A percentile compares a stretch with the other conserved stretches of the same genome.
phyloP scores from a whole-genome alignment of 768 basidiomycete species.

The Antrodiella citrinella region DNA sequence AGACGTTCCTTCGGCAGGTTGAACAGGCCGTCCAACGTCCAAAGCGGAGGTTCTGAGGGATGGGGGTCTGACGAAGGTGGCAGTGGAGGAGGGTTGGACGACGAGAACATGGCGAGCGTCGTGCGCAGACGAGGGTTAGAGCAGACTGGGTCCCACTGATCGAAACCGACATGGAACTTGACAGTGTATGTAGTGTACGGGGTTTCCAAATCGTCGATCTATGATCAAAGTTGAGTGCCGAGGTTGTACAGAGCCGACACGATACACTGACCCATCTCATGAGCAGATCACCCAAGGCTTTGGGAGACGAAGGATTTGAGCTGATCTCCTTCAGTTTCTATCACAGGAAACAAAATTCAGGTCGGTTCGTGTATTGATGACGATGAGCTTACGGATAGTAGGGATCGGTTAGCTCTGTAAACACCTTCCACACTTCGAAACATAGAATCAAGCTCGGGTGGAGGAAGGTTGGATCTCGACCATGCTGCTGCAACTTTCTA shows the following conservation, averaged over 20 bases:
- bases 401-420: constrained; percentile 82
- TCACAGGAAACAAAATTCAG: constrained; percentile 1
- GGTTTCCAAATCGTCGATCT: constrained; percentile 88
- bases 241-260: background rate
- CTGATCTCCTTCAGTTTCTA: constrained; percentile 95
- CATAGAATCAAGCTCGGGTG: constrained; percentile 85
- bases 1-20: constrained; percentile 76
- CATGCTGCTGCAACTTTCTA: constrained; percentile 98
- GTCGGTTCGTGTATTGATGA: background rate
- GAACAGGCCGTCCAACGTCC: constrained; percentile 88
- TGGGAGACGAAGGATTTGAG: constrained; percentile 84
- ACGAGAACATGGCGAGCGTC: constrained; percentile 65
- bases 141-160: constrained; percentile 73
- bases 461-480: constrained; percentile 92
- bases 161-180: constrained; percentile 71
- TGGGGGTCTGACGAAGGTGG: constrained; percentile 26
- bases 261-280: constrained; percentile 84
- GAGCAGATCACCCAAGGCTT: constrained; percentile 87
- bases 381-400: constrained; percentile 54
- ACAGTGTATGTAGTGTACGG: constrained; percentile 80
- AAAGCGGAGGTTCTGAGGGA: constrained; percentile 35
- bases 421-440: constrained; percentile 89
- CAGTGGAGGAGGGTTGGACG: constrained; percentile 49
- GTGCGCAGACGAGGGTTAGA: constrained; percentile 63
- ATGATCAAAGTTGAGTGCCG: constrained; percentile 10